A percentile compares a stretch with the other conserved stretches of the same genome.
These are phyloP conservation scores for Phytophthora litchii DNA, from an alignment of 352 stramenopile genomes.

Conservation along the genomic window DNA sequence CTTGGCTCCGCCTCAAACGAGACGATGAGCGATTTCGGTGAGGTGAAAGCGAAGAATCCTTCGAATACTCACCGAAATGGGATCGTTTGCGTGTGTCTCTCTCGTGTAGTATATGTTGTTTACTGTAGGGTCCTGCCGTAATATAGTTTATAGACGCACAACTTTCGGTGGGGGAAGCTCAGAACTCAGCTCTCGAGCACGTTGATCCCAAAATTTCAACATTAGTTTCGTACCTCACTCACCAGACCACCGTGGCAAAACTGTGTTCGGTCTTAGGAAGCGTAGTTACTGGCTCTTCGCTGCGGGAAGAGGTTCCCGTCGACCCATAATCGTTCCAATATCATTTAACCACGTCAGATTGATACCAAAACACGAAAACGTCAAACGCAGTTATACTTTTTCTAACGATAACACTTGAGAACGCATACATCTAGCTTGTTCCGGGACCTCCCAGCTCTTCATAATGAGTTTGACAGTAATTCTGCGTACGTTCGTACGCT, in stretches of 20 bases:
- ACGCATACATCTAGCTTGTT: conserved; percentile 9
- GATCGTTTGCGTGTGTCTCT: not conserved
- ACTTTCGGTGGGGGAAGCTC: not conserved
- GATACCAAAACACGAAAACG: not conserved
- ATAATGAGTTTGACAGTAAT: conserved; percentile 39
- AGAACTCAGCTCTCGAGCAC: too few relatives aligned
- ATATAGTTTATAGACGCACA: too few relatives aligned
- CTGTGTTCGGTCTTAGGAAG: too few relatives aligned
- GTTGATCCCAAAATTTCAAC: too few relatives aligned
- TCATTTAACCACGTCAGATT: not conserved
- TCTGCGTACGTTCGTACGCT: conserved; percentile 46
- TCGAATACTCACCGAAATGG: not conserved
- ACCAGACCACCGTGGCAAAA: too few relatives aligned
- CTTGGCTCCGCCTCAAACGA: conserved; percentile 4
- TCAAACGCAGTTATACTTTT: conserved; percentile 16
- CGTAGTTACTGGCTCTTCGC: too few relatives aligned
- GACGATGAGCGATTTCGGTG: conserved; percentile 2
- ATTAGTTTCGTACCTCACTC: too few relatives aligned
- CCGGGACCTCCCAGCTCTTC: conserved; percentile 15
- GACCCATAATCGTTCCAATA: not conserved
- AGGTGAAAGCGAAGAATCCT: not conserved
- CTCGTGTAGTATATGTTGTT: not conserved
- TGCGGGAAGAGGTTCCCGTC: too few relatives aligned
- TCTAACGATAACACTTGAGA: conserved; percentile 7
- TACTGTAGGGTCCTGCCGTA: not conserved